Base-by-base conservation (phyloP, 2,329 filamentous ascomycete species). In the Cercospora canescens region DNA sequence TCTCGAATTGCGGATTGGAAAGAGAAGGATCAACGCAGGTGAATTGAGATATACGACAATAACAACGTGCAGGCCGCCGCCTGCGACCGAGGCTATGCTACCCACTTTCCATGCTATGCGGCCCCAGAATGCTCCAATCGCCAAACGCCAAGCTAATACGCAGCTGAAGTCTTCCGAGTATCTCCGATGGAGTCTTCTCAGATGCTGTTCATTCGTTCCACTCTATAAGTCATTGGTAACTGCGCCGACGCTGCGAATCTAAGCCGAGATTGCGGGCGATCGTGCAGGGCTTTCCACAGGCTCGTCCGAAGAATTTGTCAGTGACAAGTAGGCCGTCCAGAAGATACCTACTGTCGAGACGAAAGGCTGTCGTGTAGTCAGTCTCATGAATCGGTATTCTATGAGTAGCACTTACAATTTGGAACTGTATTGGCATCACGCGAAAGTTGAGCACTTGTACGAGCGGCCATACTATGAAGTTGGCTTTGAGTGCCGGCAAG, bases 391-490 rank as follows among this genome's bases (percentile, higher is more conserved):
- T 28, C 26, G 26, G 21, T 21, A 14, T 87, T 35, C 9, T 11
- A 21, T 21, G n/a, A 37, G 18, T 18, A 52, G n/a, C 26, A 62
- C 93, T 85, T 82, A 97, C 94, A 80, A 99, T 91, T 80, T 99
- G 95, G 79, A 95, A 96, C 77, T 96, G 94, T 61, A 98, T 90
- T 14, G 95, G 95, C 84, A 99, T 93, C 72, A 98, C 78, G 32
- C 94, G 88, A 82, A 99, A 99, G 83, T 99, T 99, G 81, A 99
- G 87, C 69, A 98, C 89, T 82, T 99, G 95, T 52, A 99, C 95
- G 6, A 91, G 88, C 26, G 95, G 95, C 95, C 95, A 99, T 26
- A 99, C 87, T 73, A 96, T 84, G 75, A 91, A 99, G 81, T 99
- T 99, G 72, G 94, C 94, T 84, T 97, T 97, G 71, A 99, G 84